phyloP scores from a whole-genome alignment of 768 basidiomycete genomes.

The Terana coerulea region DNA sequence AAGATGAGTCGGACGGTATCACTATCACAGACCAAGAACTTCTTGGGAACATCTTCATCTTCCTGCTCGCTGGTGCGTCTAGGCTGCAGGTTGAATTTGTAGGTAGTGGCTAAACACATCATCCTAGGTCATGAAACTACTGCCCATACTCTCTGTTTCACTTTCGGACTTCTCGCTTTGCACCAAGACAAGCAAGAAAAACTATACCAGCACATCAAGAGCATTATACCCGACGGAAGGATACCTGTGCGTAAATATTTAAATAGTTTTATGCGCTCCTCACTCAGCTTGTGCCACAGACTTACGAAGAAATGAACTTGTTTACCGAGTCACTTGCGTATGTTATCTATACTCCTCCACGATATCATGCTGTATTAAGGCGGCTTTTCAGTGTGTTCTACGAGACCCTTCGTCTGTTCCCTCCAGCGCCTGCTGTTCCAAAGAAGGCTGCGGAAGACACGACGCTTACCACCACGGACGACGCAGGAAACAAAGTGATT shows the following conservation, averaged over 20 bases:
- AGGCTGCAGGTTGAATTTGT: not conserved
- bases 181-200: constrained; percentile 38
- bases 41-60: constrained; percentile 39
- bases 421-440: constrained; percentile 23
- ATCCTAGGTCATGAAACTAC: constrained; percentile 23
- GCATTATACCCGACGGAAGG: constrained; percentile 22
- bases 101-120: not conserved
- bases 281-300: constrained; percentile 13
- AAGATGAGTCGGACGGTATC: constrained; percentile 26
- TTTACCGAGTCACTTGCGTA: constrained; percentile 26
- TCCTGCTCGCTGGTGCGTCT: constrained; percentile 44
- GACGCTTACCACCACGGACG: constrained; percentile 21
- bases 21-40: constrained; percentile 43
- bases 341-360: not conserved
- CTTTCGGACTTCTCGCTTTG: constrained; percentile 34
- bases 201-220: constrained; percentile 30
- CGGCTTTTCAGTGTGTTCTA: constrained; percentile 22
- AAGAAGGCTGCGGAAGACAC: constrained; percentile 27
- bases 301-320: constrained; percentile 27
- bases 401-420: constrained; percentile 30
- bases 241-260: constrained; percentile 22
- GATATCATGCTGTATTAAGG: not conserved
- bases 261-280: not conserved
- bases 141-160: constrained; percentile 31
- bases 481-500: constrained; percentile 19